Percentiles rank a stretch among this genome's conserved stretches.
Evolutionary conservation across 345 rosid species (phyloP).

Genomic region (Kernera saxatilis): DNA sequence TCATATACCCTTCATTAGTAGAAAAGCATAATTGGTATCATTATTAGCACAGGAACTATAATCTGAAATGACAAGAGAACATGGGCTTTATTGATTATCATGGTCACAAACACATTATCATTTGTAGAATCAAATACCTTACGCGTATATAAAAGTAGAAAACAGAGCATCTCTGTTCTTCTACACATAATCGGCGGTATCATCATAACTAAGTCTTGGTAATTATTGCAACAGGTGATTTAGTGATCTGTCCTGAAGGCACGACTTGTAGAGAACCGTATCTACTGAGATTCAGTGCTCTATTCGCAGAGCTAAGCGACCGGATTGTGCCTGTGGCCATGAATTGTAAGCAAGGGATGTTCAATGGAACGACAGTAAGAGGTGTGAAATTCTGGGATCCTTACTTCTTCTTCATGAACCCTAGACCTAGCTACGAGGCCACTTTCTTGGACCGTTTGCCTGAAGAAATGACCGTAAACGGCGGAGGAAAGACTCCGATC

Average conservation of each 20-base stretch:
- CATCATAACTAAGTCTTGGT: not conserved
- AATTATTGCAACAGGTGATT: constrained; percentile 51
- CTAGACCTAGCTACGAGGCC: constrained; percentile 76
- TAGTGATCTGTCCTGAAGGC: constrained; percentile 96
- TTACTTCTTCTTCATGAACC: constrained; percentile 93
- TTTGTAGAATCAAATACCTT: not conserved
- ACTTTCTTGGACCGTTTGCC: constrained; percentile 86
- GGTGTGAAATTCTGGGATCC: constrained; percentile 98
- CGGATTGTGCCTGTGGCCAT: constrained; percentile 95
- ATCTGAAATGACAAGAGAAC: not conserved
- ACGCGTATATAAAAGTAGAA: not conserved
- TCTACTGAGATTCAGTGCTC: constrained; percentile 82
- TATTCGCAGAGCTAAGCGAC: constrained; percentile 93
- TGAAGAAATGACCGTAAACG: constrained; percentile 67
- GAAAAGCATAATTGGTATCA: not conserved
- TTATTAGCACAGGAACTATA: not conserved
- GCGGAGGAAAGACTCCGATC: constrained; percentile 77
- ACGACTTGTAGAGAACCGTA: constrained; percentile 88
- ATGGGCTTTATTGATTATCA: not conserved
- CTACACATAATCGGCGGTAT: not conserved
- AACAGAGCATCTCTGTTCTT: not conserved
- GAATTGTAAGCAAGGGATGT: constrained; percentile 80
- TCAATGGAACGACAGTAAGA: constrained; percentile 84
- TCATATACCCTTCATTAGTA: not conserved
- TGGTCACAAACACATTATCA: not conserved